A percentile compares a stretch with the other conserved stretches of the same genome.
Evolutionary conservation across 1,284 basidiomycete species (phyloP).

Genomic region (Wallemia hederae): DNA sequence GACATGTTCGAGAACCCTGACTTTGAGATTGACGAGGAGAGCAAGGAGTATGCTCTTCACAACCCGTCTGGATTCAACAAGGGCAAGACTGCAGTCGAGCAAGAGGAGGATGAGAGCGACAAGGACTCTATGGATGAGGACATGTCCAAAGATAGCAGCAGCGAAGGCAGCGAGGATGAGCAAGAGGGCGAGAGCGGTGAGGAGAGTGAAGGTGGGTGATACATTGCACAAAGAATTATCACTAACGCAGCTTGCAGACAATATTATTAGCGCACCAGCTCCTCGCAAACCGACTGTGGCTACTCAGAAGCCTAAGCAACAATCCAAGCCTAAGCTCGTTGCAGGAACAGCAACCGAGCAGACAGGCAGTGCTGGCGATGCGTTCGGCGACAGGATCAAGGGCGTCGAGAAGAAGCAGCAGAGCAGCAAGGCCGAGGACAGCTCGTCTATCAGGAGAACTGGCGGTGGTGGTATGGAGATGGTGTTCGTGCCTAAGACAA

Average conservation of each 20-base stretch:
- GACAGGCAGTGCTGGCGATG: not conserved
- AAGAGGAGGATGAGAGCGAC: constrained; percentile 67
- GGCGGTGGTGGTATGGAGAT: not conserved
- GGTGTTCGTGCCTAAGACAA: not conserved
- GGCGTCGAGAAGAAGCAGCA: not conserved
- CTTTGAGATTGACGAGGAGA: constrained; percentile 68
- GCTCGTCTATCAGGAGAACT: not conserved
- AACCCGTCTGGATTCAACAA: constrained; percentile 27
- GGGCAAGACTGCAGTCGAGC: constrained; percentile 49
- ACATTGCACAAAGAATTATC: not conserved
- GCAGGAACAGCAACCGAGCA: not conserved
- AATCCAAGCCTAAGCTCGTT: not conserved
- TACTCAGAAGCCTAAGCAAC: not conserved
- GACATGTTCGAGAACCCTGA: constrained; percentile 80
- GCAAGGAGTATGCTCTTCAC: constrained; percentile 59
- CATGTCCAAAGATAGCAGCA: constrained; percentile 11
- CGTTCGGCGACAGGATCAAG: not conserved
- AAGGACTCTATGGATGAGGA: constrained; percentile 34
- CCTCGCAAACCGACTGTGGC: not conserved
- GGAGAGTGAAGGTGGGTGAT: constrained; percentile 24
- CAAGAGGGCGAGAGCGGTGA: constrained; percentile 21
- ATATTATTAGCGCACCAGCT: not conserved
- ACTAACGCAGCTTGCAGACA: not conserved
- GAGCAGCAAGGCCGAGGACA: not conserved
- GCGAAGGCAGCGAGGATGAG: constrained; percentile 21